Evolutionary conservation across 257 asterid genomes (phyloP).

Genomic region (Ilex asprella): DNA sequence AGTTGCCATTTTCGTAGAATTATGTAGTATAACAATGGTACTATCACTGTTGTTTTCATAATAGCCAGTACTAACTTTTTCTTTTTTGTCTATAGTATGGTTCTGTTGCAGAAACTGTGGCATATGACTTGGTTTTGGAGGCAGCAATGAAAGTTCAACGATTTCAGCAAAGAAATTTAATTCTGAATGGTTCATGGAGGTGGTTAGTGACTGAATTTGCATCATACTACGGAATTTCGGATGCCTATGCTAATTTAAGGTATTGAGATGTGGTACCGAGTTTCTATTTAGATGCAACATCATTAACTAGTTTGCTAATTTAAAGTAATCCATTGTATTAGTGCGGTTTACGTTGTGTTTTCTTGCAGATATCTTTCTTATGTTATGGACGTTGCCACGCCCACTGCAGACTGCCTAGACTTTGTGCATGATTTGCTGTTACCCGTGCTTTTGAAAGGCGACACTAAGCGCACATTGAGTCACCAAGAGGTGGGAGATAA

Average conservation of each 20-base stretch:
- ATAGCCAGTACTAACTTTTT: slow-evolving; percentile 1
- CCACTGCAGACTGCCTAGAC: slow-evolving; percentile 80
- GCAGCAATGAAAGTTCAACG: slow-evolving; percentile 81
- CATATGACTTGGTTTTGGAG: slow-evolving; percentile 85
- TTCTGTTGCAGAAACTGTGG: slow-evolving; percentile 85
- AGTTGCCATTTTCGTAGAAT: no score
- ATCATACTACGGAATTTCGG: slow-evolving; percentile 82
- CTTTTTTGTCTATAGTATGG: slow-evolving; percentile 40
- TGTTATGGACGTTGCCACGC: slow-evolving; percentile 97
- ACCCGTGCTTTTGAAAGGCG: slow-evolving; percentile 69
- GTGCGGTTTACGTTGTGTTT: slow-evolving; percentile 1
- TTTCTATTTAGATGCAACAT: neutral
- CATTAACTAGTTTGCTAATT: slow-evolving; percentile 1
- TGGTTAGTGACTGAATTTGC: slow-evolving; percentile 89
- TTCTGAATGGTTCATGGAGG: slow-evolving; percentile 73
- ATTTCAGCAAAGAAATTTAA: slow-evolving; percentile 73
- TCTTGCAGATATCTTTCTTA: slow-evolving; percentile 75
- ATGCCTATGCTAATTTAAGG: slow-evolving; percentile 87
- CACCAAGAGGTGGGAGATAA: slow-evolving; percentile 80
- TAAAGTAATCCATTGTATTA: neutral
- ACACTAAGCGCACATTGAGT: slow-evolving; percentile 53
- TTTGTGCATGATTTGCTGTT: slow-evolving; percentile 73
- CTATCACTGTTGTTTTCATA: no score
- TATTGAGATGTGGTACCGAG: slow-evolving; percentile 19
- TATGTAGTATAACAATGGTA: no score